Percentiles rank a stretch among this genome's conserved stretches.
phyloP scores from a whole-genome alignment of 129 eudicot species.

The Daucus carota region DNA sequence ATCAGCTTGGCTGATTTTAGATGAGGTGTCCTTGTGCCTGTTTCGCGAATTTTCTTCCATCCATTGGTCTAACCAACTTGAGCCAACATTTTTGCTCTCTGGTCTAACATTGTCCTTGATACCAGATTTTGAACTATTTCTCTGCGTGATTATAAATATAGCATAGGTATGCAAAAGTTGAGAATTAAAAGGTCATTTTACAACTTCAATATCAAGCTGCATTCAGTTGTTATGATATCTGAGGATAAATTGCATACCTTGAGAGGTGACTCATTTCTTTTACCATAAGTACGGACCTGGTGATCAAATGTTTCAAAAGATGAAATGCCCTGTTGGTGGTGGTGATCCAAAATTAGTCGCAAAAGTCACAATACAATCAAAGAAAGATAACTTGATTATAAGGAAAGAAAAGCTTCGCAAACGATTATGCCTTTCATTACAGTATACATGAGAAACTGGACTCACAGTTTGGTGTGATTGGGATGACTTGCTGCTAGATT shows the following conservation, averaged over 20 bases:
- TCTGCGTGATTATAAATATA: slow-evolving; percentile 28
- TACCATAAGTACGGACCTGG: slow-evolving; percentile 14
- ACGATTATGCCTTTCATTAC: not conserved
- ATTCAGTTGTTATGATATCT: not conserved
- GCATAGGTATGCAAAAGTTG: not conserved
- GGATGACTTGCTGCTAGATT: slow-evolving; percentile 39
- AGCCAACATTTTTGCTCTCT: slow-evolving; percentile 20
- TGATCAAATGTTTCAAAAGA: slow-evolving; percentile 15
- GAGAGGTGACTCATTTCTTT: slow-evolving; percentile 17
- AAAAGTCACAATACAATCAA: not conserved
- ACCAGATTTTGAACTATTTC: slow-evolving; percentile 33
- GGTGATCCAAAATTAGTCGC: not conserved
- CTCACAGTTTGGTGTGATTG: slow-evolving; percentile 44
- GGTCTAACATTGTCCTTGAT: slow-evolving; percentile 19
- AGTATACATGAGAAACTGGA: slow-evolving; percentile 1
- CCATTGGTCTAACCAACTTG: slow-evolving; percentile 65
- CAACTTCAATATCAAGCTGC: not conserved
- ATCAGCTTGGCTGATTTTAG: slow-evolving; percentile 28
- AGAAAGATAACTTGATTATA: not conserved
- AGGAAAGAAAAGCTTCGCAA: not conserved
- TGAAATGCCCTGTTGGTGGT: slow-evolving; percentile 13
- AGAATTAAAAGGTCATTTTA: not conserved
- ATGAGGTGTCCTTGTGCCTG: slow-evolving; percentile 17
- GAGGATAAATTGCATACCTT: slow-evolving; percentile 21
- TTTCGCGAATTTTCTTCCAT: slow-evolving; percentile 61